Conservation (phyloP, 2,329 filamentous ascomycete species). For the Tolypocladium paradoxum region DNA sequence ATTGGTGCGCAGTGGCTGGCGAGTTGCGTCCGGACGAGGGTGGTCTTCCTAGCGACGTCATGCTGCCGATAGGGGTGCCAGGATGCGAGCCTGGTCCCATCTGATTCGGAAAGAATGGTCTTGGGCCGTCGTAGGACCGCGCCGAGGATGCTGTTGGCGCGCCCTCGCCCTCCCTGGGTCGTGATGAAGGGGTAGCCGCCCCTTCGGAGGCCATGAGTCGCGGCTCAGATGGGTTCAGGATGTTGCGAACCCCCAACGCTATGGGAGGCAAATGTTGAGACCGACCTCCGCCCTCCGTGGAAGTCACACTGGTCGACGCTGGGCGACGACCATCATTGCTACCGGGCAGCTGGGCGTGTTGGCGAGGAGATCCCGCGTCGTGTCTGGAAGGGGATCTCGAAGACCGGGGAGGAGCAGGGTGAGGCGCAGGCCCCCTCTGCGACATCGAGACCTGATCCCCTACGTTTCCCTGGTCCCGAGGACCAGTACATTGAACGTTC, state of each 20-base stretch:
- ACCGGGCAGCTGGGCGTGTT: slow-evolving; percentile 8
- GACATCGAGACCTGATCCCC: slow-evolving; percentile 55
- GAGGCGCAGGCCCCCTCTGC: slow-evolving; percentile 47
- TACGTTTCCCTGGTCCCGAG: slow-evolving; percentile 37
- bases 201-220: slow-evolving; percentile 10
- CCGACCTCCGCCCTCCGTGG: slow-evolving; percentile 11
- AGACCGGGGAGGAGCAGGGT: slow-evolving; percentile 40
- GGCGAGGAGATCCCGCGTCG: slow-evolving; percentile 15
- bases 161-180: slow-evolving; percentile 8
- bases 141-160: slow-evolving; percentile 9
- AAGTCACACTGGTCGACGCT: slow-evolving; percentile 10
- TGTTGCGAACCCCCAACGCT: slow-evolving; percentile 24
- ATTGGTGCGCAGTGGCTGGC: slow-evolving; percentile 18
- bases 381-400: slow-evolving; percentile 32
- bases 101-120: slow-evolving; percentile 16
- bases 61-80: slow-evolving; percentile 17
- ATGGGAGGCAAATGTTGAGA: slow-evolving; percentile 14
- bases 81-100: slow-evolving; percentile 21
- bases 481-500: slow-evolving; percentile 46
- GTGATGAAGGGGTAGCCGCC: slow-evolving; percentile 4
- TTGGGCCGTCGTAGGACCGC: slow-evolving; percentile 10
- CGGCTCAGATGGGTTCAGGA: slow-evolving; percentile 26
- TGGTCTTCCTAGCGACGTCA: slow-evolving; percentile 16
- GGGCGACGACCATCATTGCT: slow-evolving; percentile 12
- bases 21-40: slow-evolving; percentile 20